phyloP scores from a whole-genome alignment of 805 yeast species.

The Metschnikowia gelsemii region DNA sequence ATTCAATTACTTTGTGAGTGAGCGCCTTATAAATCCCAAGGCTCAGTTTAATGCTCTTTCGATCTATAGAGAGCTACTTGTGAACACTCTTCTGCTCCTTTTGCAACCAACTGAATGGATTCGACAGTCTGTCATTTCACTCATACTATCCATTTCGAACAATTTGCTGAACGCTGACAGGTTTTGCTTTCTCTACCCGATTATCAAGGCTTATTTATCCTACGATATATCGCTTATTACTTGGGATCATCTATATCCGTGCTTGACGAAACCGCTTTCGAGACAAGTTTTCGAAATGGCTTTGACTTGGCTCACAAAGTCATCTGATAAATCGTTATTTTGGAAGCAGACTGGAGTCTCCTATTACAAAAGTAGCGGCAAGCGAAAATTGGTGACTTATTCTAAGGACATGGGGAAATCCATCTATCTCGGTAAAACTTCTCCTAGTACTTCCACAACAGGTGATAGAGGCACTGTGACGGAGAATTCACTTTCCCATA shows the following conservation, averaged over 20 bases:
- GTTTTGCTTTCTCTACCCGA: constrained; percentile 80
- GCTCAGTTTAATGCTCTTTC: constrained; percentile 39
- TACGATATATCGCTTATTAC: constrained; percentile 71
- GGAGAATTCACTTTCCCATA: constrained; percentile 48
- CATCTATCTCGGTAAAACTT: constrained; percentile 29
- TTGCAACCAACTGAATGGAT: constrained; percentile 89
- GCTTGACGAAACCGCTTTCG: constrained; percentile 66
- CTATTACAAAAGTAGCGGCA: constrained; percentile 17
- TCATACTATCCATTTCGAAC: constrained; percentile 61
- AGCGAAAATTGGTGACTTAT: constrained; percentile 26
- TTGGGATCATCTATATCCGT: constrained; percentile 65
- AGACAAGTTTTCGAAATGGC: constrained; percentile 62
- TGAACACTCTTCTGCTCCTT: constrained; percentile 49
- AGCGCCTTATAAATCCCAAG: constrained; percentile 33
- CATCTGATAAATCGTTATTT: constrained; percentile 63
- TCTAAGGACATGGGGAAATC: constrained; percentile 39
- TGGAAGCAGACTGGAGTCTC: constrained; percentile 57
- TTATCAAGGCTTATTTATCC: constrained; percentile 70
- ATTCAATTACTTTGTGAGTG: constrained; percentile 33
- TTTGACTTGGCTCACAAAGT: constrained; percentile 68
- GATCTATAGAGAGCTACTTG: constrained; percentile 37
- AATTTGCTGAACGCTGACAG: constrained; percentile 73
- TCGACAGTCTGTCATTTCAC: constrained; percentile 60
- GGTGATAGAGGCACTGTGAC: constrained; percentile 1
- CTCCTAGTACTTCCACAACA: constrained; percentile 2